Evolutionary conservation across 768 basidiomycete genomes (phyloP).

Genomic region (Wakefieldia striispora): DNA sequence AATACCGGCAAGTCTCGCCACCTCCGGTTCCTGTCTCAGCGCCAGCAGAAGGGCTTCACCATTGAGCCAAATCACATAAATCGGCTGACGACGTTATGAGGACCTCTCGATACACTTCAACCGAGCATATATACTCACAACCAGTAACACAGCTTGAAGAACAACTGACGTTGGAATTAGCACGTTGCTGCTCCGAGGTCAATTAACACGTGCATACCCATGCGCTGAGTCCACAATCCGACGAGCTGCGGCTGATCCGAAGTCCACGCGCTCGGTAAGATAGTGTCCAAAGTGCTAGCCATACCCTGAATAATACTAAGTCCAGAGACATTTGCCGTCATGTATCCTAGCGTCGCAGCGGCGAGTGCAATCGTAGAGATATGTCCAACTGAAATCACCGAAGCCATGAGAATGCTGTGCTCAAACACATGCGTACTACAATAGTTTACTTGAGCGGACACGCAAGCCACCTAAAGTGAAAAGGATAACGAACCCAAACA

Average conservation of each 20-base stretch:
- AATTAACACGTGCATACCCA: conserved; percentile 47
- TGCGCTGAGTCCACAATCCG: conserved; percentile 88
- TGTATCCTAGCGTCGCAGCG: conserved; percentile 70
- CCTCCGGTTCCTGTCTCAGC: conserved; percentile 75
- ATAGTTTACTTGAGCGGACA: background rate
- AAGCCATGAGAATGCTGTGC: conserved; percentile 81
- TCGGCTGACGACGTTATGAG: conserved; percentile 37
- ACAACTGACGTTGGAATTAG: conserved; percentile 10
- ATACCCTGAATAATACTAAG: conserved; percentile 80
- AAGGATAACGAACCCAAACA: conserved; percentile 57
- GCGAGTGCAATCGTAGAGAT: conserved; percentile 88
- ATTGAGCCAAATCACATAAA: conserved; percentile 75
- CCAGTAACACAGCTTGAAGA: conserved; percentile 34
- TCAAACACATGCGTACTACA: conserved; percentile 72
- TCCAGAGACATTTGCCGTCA: conserved; percentile 61
- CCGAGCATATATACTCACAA: conserved; percentile 44
- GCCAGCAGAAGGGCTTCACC: conserved; percentile 73
- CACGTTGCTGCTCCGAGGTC: background rate
- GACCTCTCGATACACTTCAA: background rate
- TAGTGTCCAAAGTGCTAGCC: conserved; percentile 83
- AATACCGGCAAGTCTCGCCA: conserved; percentile 68
- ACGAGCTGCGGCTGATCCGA: conserved; percentile 80
- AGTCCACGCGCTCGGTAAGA: conserved; percentile 94
- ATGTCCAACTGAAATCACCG: conserved; percentile 88
- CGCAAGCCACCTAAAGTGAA: background rate